Evolutionary conservation across 176 grass and related monocot genomes (phyloP).

Genomic region (Carex myosuroides): DNA sequence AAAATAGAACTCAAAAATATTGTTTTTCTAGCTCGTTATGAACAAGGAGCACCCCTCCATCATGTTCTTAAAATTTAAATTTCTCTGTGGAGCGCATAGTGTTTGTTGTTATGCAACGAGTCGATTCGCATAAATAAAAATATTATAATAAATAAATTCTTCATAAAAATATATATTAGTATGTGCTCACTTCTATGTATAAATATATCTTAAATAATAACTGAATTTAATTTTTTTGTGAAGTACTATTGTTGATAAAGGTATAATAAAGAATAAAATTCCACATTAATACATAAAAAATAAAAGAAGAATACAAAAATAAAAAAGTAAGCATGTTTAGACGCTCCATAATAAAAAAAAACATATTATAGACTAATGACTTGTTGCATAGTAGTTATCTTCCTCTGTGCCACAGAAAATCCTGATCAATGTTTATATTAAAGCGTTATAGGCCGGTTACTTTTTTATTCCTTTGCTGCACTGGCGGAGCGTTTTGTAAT

Average conservation of each 20-base stretch:
- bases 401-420: background rate
- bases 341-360: background rate
- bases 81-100: background rate
- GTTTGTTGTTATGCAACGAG: background rate
- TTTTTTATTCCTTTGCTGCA: constrained; percentile 21
- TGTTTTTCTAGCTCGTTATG: background rate
- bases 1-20: background rate
- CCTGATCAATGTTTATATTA: background rate
- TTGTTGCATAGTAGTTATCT: background rate
- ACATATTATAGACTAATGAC: background rate
- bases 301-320: background rate
- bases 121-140: background rate
- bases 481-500: constrained; percentile 14
- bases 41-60: constrained; percentile 14
- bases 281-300: background rate
- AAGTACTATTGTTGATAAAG: background rate
- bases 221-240: background rate
- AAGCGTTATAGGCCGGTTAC: background rate
- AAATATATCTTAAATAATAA: background rate
- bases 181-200: background rate
- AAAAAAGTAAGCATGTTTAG: background rate
- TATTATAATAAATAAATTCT: too few species aligned
- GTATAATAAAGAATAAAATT: background rate
- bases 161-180: background rate
- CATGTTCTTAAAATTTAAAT: constrained; percentile 11